These are phyloP conservation scores for Apostasia ramifera DNA, from an alignment of 106 monocot species.

Conservation along the genomic window DNA sequence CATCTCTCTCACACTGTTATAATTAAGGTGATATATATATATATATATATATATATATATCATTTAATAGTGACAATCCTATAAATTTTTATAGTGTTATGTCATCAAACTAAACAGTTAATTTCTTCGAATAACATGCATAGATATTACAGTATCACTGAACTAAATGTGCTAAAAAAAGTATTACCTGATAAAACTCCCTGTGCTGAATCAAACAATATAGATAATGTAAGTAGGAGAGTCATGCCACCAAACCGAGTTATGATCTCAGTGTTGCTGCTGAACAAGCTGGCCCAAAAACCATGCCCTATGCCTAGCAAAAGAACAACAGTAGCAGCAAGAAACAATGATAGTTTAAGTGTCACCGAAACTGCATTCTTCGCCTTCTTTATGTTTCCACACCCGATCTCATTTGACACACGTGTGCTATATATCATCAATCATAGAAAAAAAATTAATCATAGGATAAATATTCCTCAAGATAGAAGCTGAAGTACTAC, in stretches of 20 bases:
- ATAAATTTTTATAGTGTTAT: too few species aligned
- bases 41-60: too few species aligned
- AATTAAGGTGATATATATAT: too few species aligned
- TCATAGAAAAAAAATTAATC: too few species aligned
- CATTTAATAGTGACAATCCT: too few species aligned
- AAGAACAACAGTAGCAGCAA: slow-evolving; percentile 30
- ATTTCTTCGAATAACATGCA: too few species aligned
- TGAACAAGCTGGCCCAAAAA: slow-evolving; percentile 63
- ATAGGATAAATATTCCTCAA: background rate
- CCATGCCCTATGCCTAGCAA: slow-evolving; percentile 33
- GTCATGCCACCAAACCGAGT: slow-evolving; percentile 51
- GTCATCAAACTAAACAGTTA: too few species aligned
- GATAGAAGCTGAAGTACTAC: too few species aligned
- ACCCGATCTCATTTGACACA: slow-evolving; percentile 78
- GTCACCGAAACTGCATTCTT: slow-evolving; percentile 60
- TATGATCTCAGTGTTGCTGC: slow-evolving; percentile 38
- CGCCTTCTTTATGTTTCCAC: slow-evolving; percentile 50
- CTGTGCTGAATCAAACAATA: slow-evolving; percentile 72
- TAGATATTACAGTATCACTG: too few species aligned
- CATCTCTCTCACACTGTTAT: too few species aligned
- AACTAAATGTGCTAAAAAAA: too few species aligned
- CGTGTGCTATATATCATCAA: slow-evolving; percentile 38
- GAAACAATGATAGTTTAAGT: slow-evolving; percentile 50
- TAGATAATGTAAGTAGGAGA: slow-evolving; percentile 46
- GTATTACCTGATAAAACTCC: slow-evolving; percentile 67